Base-by-base conservation (phyloP, 2,329 filamentous ascomycete species). In the Achaetomium macrosporum region DNA sequence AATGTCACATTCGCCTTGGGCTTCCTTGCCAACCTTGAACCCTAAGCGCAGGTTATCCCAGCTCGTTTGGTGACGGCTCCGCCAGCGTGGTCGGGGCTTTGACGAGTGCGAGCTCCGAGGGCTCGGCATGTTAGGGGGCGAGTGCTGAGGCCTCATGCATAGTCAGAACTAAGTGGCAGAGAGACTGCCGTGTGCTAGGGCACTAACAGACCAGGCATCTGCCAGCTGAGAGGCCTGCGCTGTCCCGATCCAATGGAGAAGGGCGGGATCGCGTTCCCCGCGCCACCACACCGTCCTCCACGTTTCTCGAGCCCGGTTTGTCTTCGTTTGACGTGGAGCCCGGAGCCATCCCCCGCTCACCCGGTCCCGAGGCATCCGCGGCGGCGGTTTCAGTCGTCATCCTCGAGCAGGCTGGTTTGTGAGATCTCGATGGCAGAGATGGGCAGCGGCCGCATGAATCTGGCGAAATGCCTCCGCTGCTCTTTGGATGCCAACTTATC, bases 321-420 rank as follows among this genome's bases (percentile, higher is more conserved):
- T 63, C 59, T 63, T 63, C 59, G 59, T 60, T 47, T 55, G 51
- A 54, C 46, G 47, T 47, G 39, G 42, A 5, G 3, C 47, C 30
- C 44, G 54, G 50, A 19, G 29, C 43, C 8, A 37, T 12, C 33
- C 46, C n/a, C 50, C 51, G 35, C 41, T 33, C 49, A 57, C 43
- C 54, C 54, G 57, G 53, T 41, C 48, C 60, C 60, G 60, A 59
- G 53, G n/a, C 57, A 56, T 61, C 59, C 60, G 59, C 41, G 12
- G n/a, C 42, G 30, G 36, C 17, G 40, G 37, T 41, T 39, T 40
- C 47, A 57, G 57, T 59, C 58, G 57, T 59, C 60, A 58, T 53
- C 53, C 20, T n/a, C 31, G 19, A 19, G 17, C 15, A 17, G n/a
- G 25, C 16, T 6, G 15, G 33, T 15, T 37, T 15, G 41, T n/a